These are phyloP conservation scores for Neonothopanus nambi DNA, from an alignment of 1,284 basidiomycete species.

Conservation along the genomic window DNA sequence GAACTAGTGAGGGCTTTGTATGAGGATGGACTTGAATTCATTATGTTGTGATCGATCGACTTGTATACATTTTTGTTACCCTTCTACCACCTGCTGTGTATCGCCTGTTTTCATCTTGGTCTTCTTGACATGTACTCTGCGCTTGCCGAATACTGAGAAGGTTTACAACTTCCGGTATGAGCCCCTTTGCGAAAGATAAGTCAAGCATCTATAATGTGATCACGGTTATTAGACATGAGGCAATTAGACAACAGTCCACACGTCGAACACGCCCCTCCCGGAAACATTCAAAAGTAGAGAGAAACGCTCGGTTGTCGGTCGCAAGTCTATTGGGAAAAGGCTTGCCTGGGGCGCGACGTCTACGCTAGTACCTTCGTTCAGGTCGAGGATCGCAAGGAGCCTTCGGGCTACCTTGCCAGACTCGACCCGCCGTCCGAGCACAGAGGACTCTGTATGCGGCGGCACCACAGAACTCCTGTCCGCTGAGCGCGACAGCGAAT, in stretches of 20 bases:
- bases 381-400: slow-evolving; percentile 5
- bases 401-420: slow-evolving; percentile 3
- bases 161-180: no score
- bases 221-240: no score
- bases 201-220: no score
- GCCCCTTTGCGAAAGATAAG: no score
- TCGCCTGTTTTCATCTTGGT: not conserved
- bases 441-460: not conserved
- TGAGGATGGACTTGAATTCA: not conserved
- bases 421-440: slow-evolving; percentile 5
- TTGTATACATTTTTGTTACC: no score
- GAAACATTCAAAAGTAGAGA: slow-evolving; percentile 6
- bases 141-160: no score
- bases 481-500: slow-evolving; percentile 5
- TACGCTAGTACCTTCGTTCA: not conserved
- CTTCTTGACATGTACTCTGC: not conserved
- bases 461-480: not conserved
- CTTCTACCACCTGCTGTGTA: no score
- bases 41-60: no score
- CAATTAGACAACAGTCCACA: not conserved
- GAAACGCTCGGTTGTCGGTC: not conserved
- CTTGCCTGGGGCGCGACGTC: slow-evolving; percentile 4
- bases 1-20: not conserved
- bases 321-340: slow-evolving; percentile 5
- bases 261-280: slow-evolving; percentile 8